Percentiles rank a stretch among this genome's conserved stretches.
Evolutionary conservation across 73 alveolate species (phyloP).

Genomic region (Uronychia setigera): DNA sequence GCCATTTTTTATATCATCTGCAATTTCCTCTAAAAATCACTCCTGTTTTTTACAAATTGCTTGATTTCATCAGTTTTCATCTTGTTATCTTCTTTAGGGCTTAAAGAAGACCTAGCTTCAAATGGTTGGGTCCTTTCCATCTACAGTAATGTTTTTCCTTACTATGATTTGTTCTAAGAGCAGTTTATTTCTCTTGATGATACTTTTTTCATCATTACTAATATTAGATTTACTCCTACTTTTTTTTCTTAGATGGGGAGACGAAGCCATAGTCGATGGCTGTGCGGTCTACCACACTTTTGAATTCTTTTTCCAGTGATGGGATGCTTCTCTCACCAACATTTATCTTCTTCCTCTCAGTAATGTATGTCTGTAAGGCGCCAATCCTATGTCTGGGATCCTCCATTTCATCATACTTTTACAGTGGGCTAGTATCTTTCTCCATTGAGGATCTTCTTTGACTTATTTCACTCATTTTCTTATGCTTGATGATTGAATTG

Average conservation of each 20-base stretch:
- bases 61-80: not conserved
- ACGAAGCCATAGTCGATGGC: not conserved
- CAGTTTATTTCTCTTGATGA: not conserved
- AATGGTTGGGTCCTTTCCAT: too few species aligned
- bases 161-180: not conserved
- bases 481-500: not conserved
- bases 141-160: too few species aligned
- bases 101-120: too few species aligned
- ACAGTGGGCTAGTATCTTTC: too few species aligned
- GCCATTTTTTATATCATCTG: not conserved
- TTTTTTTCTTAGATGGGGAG: not conserved
- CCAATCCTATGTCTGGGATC: too few species aligned
- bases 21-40: not conserved
- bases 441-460: not conserved
- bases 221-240: not conserved
- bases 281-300: not conserved
- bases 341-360: not conserved
- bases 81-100: too few species aligned
- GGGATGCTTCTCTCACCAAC: not conserved
- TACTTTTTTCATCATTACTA: not conserved
- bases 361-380: not conserved
- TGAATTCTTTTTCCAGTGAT: not conserved
- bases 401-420: too few species aligned
- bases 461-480: not conserved
- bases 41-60: not conserved